Percentiles rank a stretch among this genome's conserved stretches.
These are phyloP conservation scores for Haematococcus lacustris DNA, from an alignment of 139 green algal species.

Conservation along the genomic window DNA sequence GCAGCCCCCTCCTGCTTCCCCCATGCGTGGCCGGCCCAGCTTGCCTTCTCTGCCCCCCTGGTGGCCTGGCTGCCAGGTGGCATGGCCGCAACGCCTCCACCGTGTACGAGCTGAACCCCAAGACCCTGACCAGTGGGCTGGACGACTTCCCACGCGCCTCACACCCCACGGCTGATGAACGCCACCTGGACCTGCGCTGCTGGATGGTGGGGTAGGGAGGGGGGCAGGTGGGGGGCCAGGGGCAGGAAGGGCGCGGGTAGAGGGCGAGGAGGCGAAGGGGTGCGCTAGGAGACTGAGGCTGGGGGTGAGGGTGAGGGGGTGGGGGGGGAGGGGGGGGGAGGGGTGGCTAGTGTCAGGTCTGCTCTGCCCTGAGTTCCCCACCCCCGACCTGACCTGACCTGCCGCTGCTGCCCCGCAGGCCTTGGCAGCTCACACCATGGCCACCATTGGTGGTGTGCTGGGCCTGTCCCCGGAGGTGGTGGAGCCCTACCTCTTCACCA, in stretches of 20 bases:
- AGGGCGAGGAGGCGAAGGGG: neutral
- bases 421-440: constrained; percentile 28
- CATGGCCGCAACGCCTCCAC: constrained; percentile 45
- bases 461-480: neutral
- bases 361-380: neutral
- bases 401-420: constrained; percentile 1
- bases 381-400: neutral
- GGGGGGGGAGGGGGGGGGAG: too few species aligned
- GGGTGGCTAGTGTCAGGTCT: too few species aligned
- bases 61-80: too few species aligned
- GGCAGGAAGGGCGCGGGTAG: neutral
- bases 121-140: constrained; percentile 82
- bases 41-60: too few species aligned
- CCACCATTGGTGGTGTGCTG: constrained; percentile 32
- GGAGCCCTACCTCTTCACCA: neutral
- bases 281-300: neutral
- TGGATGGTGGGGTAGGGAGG: constrained; percentile 69
- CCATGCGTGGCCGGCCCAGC: too few species aligned
- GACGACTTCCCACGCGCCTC: constrained; percentile 90
- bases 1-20: too few species aligned
- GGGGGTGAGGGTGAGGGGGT: neutral
- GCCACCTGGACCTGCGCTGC: constrained; percentile 86
- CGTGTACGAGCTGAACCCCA: constrained; percentile 81
- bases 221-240: neutral
- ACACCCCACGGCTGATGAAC: constrained; percentile 75